Percentiles rank a stretch among this genome's conserved stretches.
These are phyloP conservation scores for Sugiyamaella grinbergsii DNA, from an alignment of 1,139 yeast genomes.

Conservation along the genomic window DNA sequence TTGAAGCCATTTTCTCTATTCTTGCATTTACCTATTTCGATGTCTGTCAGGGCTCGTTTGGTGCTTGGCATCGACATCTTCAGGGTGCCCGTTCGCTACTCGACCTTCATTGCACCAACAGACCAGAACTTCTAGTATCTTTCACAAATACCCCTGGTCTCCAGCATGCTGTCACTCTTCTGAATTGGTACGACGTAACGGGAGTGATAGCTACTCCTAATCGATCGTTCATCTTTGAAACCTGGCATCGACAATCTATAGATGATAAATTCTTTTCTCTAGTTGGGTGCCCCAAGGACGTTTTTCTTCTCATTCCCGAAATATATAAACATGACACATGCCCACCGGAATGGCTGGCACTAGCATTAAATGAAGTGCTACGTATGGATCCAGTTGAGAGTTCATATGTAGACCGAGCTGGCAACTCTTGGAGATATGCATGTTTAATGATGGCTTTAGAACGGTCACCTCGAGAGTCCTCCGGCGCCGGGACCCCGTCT, in stretches of 20 bases:
- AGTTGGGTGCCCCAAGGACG: conserved; percentile 29
- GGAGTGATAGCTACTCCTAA: conserved; percentile 27
- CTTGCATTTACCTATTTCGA: conserved; percentile 32
- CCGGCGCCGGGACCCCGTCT: too few relatives aligned
- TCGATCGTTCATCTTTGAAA: conserved; percentile 28
- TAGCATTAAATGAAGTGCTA: conserved; percentile 22
- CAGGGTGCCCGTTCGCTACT: conserved; percentile 30
- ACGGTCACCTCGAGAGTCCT: conserved; percentile 5
- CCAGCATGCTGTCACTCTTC: conserved; percentile 30
- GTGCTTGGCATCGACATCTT: conserved; percentile 30
- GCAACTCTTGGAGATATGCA: conserved; percentile 29
- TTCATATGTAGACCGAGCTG: conserved; percentile 18
- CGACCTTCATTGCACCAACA: conserved; percentile 29
- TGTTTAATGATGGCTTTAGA: conserved; percentile 27
- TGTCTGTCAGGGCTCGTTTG: conserved; percentile 32
- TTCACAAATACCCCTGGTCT: conserved; percentile 29
- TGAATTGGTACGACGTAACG: conserved; percentile 33
- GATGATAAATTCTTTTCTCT: conserved; percentile 29
- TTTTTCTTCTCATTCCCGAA: conserved; percentile 24
- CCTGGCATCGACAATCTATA: conserved; percentile 31
- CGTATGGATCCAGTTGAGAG: conserved; percentile 18
- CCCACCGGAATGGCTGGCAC: conserved; percentile 10
- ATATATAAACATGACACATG: conserved; percentile 18
- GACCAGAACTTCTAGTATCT: conserved; percentile 20
- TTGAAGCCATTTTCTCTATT: conserved; percentile 32